These are phyloP conservation scores for Bryoerythrophyllum caledonicum DNA, from an alignment of 225 moss, liverwort and hornwort genomes.

Conservation along the genomic window DNA sequence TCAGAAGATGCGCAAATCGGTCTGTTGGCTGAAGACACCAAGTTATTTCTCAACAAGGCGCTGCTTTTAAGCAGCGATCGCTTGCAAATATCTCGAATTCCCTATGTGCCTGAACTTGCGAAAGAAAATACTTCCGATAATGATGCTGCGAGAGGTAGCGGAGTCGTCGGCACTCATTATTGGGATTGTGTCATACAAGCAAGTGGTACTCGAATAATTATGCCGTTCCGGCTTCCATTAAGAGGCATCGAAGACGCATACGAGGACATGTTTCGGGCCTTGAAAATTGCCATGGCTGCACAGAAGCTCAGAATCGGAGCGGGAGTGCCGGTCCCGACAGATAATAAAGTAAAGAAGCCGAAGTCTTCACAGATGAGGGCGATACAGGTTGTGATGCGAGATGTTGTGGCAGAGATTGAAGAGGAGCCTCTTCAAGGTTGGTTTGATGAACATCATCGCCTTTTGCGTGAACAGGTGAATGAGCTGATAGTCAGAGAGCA, in stretches of 20 bases:
- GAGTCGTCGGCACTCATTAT: slow-evolving; percentile 32
- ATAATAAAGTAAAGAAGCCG: slow-evolving; percentile 49
- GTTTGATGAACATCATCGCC: slow-evolving; percentile 90
- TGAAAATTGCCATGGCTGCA: slow-evolving; percentile 83
- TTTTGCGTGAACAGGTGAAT: slow-evolving; percentile 79
- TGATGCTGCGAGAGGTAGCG: slow-evolving; percentile 23
- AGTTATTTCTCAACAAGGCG: slow-evolving; percentile 55
- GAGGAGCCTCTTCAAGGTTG: slow-evolving; percentile 99
- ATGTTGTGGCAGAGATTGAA: slow-evolving; percentile 83
- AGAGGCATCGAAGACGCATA: slow-evolving; percentile 91
- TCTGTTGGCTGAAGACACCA: slow-evolving; percentile 63
- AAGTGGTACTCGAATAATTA: slow-evolving; percentile 58
- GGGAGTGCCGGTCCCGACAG: slow-evolving; percentile 44
- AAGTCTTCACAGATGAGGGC: slow-evolving; percentile 56
- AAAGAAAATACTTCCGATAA: slow-evolving; percentile 21
- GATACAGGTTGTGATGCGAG: slow-evolving; percentile 63
- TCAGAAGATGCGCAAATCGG: slow-evolving; percentile 94
- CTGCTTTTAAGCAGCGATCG: slow-evolving; percentile 74
- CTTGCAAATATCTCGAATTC: slow-evolving; percentile 81
- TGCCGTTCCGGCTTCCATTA: slow-evolving; percentile 85
- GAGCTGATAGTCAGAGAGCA: slow-evolving; percentile 89
- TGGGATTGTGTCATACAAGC: slow-evolving; percentile 83
- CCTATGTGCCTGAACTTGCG: slow-evolving; percentile 52
- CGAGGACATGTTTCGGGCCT: slow-evolving; percentile 90
- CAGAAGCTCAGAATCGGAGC: slow-evolving; percentile 75